These are phyloP conservation scores for Luzula sylvatica DNA, from an alignment of 176 grass and related monocot species.

Conservation along the genomic window DNA sequence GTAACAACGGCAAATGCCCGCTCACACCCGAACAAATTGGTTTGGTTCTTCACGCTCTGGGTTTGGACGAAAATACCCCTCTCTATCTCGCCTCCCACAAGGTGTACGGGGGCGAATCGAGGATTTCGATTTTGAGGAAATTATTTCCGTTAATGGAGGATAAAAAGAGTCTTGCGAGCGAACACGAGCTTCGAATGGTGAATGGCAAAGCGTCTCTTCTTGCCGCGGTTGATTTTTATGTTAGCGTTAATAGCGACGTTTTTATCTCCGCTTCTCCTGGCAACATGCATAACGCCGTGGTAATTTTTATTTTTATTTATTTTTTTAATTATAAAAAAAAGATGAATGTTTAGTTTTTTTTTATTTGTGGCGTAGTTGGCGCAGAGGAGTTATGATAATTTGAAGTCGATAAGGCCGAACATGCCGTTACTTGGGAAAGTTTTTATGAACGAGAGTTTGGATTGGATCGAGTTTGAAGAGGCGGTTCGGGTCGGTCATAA, in stretches of 20 bases:
- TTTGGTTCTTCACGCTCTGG: conserved; percentile 56
- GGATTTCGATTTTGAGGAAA: conserved; percentile 60
- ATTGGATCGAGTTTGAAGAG: conserved; percentile 61
- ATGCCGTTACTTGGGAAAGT: conserved; percentile 78
- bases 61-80: conserved; percentile 58
- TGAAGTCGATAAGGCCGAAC: conserved; percentile 84
- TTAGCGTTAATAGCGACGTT: conserved; percentile 66
- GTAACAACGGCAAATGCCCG: conserved; percentile 56
- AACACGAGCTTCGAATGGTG: conserved; percentile 47
- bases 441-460: conserved; percentile 79
- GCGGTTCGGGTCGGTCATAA: conserved; percentile 60
- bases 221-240: conserved; percentile 76
- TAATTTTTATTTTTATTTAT: conserved; percentile 16
- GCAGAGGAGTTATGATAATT: conserved; percentile 59
- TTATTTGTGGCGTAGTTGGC: conserved; percentile 33
- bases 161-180: conserved; percentile 68
- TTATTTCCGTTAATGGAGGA: conserved; percentile 79
- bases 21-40: conserved; percentile 93
- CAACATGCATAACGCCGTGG: conserved; percentile 95
- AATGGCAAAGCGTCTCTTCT: conserved; percentile 88
- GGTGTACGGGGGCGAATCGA: conserved; percentile 75
- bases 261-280: conserved; percentile 90
- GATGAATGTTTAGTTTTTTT: too few species aligned
- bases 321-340: too few species aligned
- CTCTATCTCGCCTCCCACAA: conserved; percentile 96